A percentile compares a stretch with the other conserved stretches of the same genome.
These are phyloP conservation scores for Beauveria scarabaeidicola DNA, from an alignment of 2,329 filamentous ascomycete species.

Conservation along the genomic window DNA sequence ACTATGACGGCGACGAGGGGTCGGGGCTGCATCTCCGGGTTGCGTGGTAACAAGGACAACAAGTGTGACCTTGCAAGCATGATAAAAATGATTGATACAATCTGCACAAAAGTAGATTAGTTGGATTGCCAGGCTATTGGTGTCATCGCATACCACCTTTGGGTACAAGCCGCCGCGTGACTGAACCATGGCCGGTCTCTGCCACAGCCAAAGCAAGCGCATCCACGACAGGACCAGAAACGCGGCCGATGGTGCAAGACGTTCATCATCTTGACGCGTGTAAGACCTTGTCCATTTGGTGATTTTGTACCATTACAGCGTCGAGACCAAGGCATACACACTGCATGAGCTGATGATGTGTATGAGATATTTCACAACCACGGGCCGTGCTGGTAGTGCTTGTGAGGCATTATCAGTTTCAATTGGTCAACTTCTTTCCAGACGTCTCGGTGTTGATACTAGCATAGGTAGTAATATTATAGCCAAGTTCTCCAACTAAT, in stretches of 20 bases:
- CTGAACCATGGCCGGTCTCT: not conserved
- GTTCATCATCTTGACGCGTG: conserved; percentile 34
- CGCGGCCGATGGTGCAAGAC: conserved; percentile 18
- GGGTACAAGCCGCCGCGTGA: not conserved
- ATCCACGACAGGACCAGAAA: not conserved
- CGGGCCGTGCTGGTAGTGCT: not conserved
- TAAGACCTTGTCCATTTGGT: conserved; percentile 28
- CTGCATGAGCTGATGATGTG: conserved; percentile 13
- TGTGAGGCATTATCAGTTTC: not conserved
- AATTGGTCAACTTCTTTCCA: too few relatives aligned
- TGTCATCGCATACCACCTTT: not conserved
- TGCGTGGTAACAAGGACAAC: not conserved
- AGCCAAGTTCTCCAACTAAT: too few relatives aligned
- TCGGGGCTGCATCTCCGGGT: not conserved
- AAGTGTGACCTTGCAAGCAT: not conserved
- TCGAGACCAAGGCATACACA: conserved; percentile 34
- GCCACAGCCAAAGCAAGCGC: not conserved
- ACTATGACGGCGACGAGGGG: conserved; percentile 18
- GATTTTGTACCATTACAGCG: conserved; percentile 36
- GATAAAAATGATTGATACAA: not conserved
- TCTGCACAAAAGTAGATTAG: not conserved
- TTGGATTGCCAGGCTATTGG: not conserved
- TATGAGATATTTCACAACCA: not conserved
- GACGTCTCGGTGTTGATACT: too few relatives aligned
- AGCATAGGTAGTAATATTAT: too few relatives aligned